Evolutionary conservation across 2,329 filamentous ascomycete genomes (phyloP), one percentile per base, ranked within the genome.

Genomic region (Alternaria incomplexa): DNA sequence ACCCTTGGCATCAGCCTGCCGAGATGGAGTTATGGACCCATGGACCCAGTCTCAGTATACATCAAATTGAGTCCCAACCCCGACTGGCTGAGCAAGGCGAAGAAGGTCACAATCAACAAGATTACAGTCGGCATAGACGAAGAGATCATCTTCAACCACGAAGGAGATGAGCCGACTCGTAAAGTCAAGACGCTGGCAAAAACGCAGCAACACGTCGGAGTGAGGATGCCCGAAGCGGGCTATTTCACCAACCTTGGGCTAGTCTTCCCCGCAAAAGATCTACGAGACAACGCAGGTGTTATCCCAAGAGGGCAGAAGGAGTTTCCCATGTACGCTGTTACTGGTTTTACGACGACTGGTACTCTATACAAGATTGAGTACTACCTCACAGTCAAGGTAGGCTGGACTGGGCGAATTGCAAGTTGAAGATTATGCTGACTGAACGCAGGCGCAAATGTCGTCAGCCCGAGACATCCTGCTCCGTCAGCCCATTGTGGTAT

Each of bases 351-450:
- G 1, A 98, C 96, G 0, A 92, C 92, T 8, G 96, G 93, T 32
- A 95, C 91, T 36, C 86, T 99, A 13, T 99, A 99, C 84, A 98
- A 97, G 81, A 97, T 99, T 77, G 95, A 99, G 81, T 99, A 97
- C 78, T 99, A 95, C 79, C 83, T 98, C 58, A 93, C 89, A 56
- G 93, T 98, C 67, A 97, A 97, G 89, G 95, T 97, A 85, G 55
- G 63, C 25, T 51, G 55, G n/a, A 17, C 4, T 40, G 36, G 45
- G 13, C 17, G 22, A 36, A 15, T 32, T 17, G 36, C 3, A 15
- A 43, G 12, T 56, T 13, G 12, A 15, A 23, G 5, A 20, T 32
- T 28, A 22, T 17, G 17, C 69, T 75, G 43, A 75, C 65, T 43
- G 22, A 15, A 20, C 17, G 20, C 48, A 98, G 95, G 95, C 94